Percentiles rank a stretch among this genome's conserved stretches.
Evolutionary conservation across 1,284 basidiomycete genomes (phyloP).

Genomic region (Somion occarium): DNA sequence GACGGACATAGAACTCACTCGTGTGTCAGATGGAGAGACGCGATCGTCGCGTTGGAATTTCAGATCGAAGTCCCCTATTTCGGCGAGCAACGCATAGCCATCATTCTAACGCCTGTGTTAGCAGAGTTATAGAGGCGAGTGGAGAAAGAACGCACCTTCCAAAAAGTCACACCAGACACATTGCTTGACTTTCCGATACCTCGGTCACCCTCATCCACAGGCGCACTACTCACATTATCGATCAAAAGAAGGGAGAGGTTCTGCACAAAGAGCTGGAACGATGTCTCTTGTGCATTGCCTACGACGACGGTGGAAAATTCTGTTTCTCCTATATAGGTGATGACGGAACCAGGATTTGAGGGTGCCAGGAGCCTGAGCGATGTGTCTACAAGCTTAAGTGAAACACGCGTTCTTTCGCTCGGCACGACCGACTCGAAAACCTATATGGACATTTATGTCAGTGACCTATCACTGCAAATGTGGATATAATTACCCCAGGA

Average conservation of each 20-base stretch:
- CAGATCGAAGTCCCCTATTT: constrained; percentile 47
- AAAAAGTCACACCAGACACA: constrained; percentile 41
- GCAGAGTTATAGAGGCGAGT: not conserved
- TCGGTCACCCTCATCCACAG: constrained; percentile 10
- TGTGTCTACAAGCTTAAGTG: constrained; percentile 62
- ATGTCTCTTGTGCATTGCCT: constrained; percentile 56
- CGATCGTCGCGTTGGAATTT: constrained; percentile 32
- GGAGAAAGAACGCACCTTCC: constrained; percentile 55
- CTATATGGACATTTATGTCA: constrained; percentile 29
- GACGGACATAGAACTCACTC: constrained; percentile 32
- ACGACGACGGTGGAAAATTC: constrained; percentile 69
- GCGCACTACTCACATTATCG: constrained; percentile 48
- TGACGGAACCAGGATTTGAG: constrained; percentile 57
- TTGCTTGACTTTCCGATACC: constrained; percentile 6
- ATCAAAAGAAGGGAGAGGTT: constrained; percentile 51
- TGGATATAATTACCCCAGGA: constrained; percentile 65
- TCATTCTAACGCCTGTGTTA: too few relatives aligned
- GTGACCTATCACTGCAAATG: not conserved
- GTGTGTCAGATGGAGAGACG: constrained; percentile 29
- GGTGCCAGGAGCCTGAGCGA: constrained; percentile 63
- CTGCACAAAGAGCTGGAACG: constrained; percentile 45
- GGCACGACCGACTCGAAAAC: constrained; percentile 93
- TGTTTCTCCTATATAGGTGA: constrained; percentile 61
- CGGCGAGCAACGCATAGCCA: constrained; percentile 67
- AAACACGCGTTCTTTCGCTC: constrained; percentile 77